These are phyloP conservation scores for Geotrichum histeridarum DNA, from an alignment of 1,139 yeast species.

Conservation along the genomic window DNA sequence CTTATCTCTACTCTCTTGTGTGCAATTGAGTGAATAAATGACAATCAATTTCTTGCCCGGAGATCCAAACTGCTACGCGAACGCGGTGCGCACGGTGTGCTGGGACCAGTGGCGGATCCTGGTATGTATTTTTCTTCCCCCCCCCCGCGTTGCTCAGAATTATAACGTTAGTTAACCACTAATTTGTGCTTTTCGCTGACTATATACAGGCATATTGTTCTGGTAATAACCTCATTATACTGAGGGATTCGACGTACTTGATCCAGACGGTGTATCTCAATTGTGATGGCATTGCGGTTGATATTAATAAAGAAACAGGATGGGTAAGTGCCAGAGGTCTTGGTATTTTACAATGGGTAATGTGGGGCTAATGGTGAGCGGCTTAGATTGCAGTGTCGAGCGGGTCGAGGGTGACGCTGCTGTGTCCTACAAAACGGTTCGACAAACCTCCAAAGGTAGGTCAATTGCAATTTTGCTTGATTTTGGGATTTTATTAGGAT, in stretches of 20 bases:
- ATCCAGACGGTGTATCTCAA: conserved; percentile 75
- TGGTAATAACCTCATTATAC: conserved; percentile 75
- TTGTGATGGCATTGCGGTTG: conserved; percentile 61
- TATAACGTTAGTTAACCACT: too few relatives aligned
- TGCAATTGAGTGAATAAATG: conserved; percentile 21
- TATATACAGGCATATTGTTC: conserved; percentile 60
- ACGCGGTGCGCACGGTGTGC: conserved; percentile 54
- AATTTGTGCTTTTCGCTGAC: not conserved
- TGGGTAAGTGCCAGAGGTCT: conserved; percentile 23
- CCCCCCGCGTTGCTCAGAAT: not conserved
- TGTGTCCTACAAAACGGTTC: conserved; percentile 28
- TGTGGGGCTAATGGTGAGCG: conserved; percentile 19
- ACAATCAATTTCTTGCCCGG: conserved; percentile 66
- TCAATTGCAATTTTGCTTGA: too few relatives aligned
- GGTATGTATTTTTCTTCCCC: conserved; percentile 27
- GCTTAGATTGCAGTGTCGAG: conserved; percentile 47
- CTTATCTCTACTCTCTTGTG: too few relatives aligned
- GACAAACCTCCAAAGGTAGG: conserved; percentile 27
- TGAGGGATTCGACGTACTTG: conserved; percentile 47
- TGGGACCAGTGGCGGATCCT: conserved; percentile 68
- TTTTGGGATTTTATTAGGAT: too few relatives aligned
- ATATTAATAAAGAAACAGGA: conserved; percentile 56
- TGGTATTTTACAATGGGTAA: conserved; percentile 18
- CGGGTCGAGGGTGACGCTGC: conserved; percentile 30
- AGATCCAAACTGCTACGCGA: conserved; percentile 58